Percentiles rank a stretch among this genome's conserved stretches.
phyloP scores from a whole-genome alignment of 208 protist species.

The Leishmania arabica region DNA sequence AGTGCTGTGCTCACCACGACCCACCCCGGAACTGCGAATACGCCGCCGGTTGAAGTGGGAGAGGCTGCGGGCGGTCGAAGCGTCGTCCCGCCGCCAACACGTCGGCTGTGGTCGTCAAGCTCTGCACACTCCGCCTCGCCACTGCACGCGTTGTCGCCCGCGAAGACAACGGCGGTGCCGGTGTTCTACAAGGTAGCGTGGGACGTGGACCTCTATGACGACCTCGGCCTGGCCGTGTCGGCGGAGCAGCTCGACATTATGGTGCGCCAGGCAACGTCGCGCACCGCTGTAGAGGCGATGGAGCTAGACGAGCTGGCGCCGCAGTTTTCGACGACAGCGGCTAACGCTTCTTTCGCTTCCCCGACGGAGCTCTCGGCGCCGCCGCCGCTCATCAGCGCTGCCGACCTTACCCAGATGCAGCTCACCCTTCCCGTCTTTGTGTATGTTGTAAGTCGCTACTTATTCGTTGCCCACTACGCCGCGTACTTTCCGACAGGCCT shows the following conservation, averaged over 20 bases:
- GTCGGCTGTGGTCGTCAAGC: background rate
- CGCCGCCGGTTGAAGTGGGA: background rate
- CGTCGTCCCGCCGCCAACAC: background rate
- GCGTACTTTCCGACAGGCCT: slow-evolving; percentile 48
- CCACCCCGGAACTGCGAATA: background rate
- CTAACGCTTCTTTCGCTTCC: background rate
- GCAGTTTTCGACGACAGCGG: background rate
- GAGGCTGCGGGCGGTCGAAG: background rate
- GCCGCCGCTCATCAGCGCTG: background rate
- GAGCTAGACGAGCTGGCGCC: background rate
- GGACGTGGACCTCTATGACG: slow-evolving; percentile 54
- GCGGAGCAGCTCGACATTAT: slow-evolving; percentile 10
- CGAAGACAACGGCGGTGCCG: background rate
- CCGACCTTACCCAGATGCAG: slow-evolving; percentile 22
- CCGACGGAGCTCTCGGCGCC: background rate
- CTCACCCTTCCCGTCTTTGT: slow-evolving; percentile 77
- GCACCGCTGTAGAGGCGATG: slow-evolving; percentile 16
- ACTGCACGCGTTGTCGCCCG: background rate
- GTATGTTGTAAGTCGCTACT: slow-evolving; percentile 68
- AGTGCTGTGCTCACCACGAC: background rate
- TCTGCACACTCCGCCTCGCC: background rate
- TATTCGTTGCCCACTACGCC: slow-evolving; percentile 64
- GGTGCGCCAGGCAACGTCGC: slow-evolving; percentile 14
- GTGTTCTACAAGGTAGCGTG: slow-evolving; percentile 26
- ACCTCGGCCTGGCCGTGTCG: slow-evolving; percentile 29